Evolutionary conservation across 177 flowering plant species (phyloP).

Genomic region (Vitis hybrid): DNA sequence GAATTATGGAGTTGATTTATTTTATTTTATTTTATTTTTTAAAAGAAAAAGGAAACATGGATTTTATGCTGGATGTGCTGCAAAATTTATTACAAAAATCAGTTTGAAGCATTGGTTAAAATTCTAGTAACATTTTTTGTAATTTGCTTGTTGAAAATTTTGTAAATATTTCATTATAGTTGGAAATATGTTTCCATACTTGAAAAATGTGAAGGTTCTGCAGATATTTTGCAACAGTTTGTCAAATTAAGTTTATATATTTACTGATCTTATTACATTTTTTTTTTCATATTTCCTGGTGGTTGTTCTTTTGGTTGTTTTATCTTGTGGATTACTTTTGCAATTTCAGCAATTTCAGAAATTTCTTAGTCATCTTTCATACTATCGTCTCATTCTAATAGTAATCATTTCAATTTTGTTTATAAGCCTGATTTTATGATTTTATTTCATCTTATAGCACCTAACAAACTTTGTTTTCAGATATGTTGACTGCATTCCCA

Average conservation of each 20-base stretch:
- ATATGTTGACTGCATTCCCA: conserved; percentile 59
- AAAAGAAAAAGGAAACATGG: neutral
- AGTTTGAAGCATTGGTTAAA: neutral
- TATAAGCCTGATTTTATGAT: neutral
- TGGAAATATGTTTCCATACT: no score
- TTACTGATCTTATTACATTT: no score
- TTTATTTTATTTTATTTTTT: neutral
- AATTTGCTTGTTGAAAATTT: no score
- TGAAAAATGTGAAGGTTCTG: no score
- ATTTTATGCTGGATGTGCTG: neutral
- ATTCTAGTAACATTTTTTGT: neutral
- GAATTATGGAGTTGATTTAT: no score
- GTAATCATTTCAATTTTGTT: neutral
- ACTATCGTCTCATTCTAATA: neutral
- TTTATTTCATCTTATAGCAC: neutral
- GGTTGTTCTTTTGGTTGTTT: no score
- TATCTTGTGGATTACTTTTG: neutral
- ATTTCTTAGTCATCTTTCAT: neutral
- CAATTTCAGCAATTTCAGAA: neutral
- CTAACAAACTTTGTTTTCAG: conserved; percentile 33
- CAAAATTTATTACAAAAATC: neutral
- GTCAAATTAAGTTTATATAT: no score
- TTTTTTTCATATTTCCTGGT: no score
- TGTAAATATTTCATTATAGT: no score
- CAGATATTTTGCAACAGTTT: no score